Base-by-base conservation (phyloP, 768 basidiomycete genomes). In the Suillus bovinus region DNA sequence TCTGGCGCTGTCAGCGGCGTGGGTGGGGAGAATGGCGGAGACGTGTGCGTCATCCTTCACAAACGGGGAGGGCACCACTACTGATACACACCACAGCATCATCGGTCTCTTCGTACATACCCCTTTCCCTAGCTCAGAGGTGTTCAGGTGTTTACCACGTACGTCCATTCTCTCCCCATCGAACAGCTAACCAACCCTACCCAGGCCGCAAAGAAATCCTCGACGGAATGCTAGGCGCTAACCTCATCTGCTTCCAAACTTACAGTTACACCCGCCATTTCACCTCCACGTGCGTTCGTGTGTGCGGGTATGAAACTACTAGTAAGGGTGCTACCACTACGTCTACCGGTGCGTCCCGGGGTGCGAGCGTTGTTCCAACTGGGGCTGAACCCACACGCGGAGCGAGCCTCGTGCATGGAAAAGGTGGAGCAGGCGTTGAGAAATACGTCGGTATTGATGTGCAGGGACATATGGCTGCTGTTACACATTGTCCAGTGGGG, bases 251-350 rank as follows among this genome's bases (percentile, higher is more conserved):
- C 75, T 99, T 99, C 91, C 93, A 94, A 81, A 97, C 96, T 0
- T 97, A 96, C 76, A 95, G 94, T 4, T 96, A 97, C 79, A 88
- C 91, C 11, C 86, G 96, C 7, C 96, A 99, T 77, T 99, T 99
- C 77, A 87, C 86, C 33, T 95, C 93, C 20, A 93, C 94, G 1
- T 98, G 96, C 73, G 88, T 99, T 47, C 91, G 96, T 22, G 96
- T 99, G 5, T 96, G 94, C 74, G 96, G 96, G 2, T 94, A 94
- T 77, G 96, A 99, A 72, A 87, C 88, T 2, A 88, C 86, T 5
- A 58, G 68, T 42, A 70, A 66, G 36, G 55, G 67, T 31, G 14
- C 61, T 7, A 59, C 63, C 1, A n/a, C 54, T 0, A 22, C 62
- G 0, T 20, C 61, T 16, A 34, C 59, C 2, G 20, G 27, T 27